Conservation (phyloP, 345 rosid genomes). For the Pelargonium nanum region DNA sequence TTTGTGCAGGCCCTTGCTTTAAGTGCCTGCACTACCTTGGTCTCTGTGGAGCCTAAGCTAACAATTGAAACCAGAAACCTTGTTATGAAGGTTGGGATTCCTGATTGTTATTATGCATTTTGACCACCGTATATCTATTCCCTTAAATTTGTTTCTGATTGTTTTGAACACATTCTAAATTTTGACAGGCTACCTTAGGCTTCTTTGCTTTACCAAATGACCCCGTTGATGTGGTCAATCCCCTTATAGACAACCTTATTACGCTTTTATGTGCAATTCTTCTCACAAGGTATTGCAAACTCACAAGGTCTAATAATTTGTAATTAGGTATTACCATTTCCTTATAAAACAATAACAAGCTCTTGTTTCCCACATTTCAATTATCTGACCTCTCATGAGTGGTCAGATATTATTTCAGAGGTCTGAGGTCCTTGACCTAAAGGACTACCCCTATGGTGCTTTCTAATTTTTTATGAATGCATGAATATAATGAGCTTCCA, state of each 20-base stretch:
- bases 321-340: background rate
- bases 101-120: background rate
- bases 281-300: constrained; percentile 64
- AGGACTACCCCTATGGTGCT: background rate
- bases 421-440: background rate
- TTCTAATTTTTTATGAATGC: too few relatives aligned
- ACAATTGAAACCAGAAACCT: constrained; percentile 89
- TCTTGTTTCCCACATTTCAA: background rate
- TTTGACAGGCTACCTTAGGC: constrained; percentile 84
- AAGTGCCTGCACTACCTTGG: constrained; percentile 92
- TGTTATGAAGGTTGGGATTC: constrained; percentile 63
- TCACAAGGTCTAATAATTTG: constrained; percentile 3
- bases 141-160: background rate
- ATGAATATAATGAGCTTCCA: background rate
- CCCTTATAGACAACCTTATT: constrained; percentile 84
- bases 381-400: background rate
- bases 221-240: constrained; percentile 70
- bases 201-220: constrained; percentile 90
- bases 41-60: constrained; percentile 92
- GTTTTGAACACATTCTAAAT: constrained; percentile 6
- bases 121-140: background rate
- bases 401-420: background rate
- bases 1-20: constrained; percentile 78
- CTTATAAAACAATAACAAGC: background rate
- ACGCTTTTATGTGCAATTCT: constrained; percentile 94